phyloP scores from a whole-genome alignment of 371 early-diverging fungal species.

The Cokeromyces recurvatus region DNA sequence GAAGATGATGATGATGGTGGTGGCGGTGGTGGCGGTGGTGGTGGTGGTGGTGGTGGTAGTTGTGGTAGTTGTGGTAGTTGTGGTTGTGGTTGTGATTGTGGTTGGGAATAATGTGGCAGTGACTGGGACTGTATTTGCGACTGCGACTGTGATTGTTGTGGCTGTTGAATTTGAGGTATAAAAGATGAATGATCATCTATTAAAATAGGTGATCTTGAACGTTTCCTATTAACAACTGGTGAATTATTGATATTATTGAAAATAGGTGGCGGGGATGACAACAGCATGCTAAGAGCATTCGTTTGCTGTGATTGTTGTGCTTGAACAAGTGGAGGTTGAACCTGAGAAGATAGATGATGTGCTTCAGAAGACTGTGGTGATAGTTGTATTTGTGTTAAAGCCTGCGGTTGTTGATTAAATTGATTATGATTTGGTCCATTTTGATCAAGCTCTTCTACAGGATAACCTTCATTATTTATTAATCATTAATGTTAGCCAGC shows the following conservation, averaged over 20 bases:
- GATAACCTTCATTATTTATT: no score
- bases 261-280: constrained; percentile 12
- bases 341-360: no score
- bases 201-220: constrained; percentile 2
- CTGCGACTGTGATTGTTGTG: not conserved
- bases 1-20: not conserved
- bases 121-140: not conserved
- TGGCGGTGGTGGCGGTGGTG: not conserved
- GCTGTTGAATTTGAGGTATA: not conserved
- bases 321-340: no score
- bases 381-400: not conserved
- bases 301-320: not conserved
- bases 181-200: not conserved
- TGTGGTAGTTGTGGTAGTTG: not conserved
- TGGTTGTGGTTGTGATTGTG: not conserved
- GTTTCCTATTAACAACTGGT: not conserved
- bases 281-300: constrained; percentile 3
- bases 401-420: not conserved
- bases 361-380: no score
- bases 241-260: not conserved
- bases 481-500: no score
- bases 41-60: not conserved
- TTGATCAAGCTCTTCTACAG: no score
- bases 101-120: not conserved
- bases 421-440: not conserved